phyloP scores from a whole-genome alignment of 495 filamentous ascomycete species.

The Pyrenopolyporus hunteri region DNA sequence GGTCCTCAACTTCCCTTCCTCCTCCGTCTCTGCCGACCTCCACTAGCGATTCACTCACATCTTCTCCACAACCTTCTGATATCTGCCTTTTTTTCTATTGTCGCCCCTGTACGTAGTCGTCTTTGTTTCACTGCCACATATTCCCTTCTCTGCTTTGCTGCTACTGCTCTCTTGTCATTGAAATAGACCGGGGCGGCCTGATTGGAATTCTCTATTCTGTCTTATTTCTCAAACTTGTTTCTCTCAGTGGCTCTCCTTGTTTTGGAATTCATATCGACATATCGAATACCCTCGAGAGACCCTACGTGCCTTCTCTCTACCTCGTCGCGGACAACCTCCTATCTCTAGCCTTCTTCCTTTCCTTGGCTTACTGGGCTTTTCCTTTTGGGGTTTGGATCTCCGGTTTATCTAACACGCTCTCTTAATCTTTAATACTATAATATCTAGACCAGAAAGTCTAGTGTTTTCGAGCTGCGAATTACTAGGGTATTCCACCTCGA shows the following conservation, averaged over 20 bases:
- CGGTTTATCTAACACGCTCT: slow-evolving; percentile 43
- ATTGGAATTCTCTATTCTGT: slow-evolving; percentile 30
- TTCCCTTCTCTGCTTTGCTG: slow-evolving; percentile 27
- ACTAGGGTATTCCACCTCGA: slow-evolving; percentile 22
- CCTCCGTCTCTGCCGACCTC: slow-evolving; percentile 33
- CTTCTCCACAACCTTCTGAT: slow-evolving; percentile 29
- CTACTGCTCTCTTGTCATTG: slow-evolving; percentile 23
- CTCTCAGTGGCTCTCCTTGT: slow-evolving; percentile 36
- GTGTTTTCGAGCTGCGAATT: slow-evolving; percentile 39
- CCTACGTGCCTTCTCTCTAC: slow-evolving; percentile 39
- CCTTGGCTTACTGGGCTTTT: neutral
- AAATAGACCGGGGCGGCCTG: slow-evolving; percentile 31
- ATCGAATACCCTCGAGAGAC: slow-evolving; percentile 36
- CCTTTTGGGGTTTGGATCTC: slow-evolving; percentile 15
- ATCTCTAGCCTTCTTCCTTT: slow-evolving; percentile 14
- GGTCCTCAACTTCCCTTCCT: slow-evolving; percentile 7
- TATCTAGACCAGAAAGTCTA: slow-evolving; percentile 46
- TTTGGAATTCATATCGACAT: slow-evolving; percentile 41
- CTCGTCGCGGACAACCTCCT: slow-evolving; percentile 25
- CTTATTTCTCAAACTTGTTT: slow-evolving; percentile 33
- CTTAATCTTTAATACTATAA: slow-evolving; percentile 49
- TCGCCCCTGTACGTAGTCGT: slow-evolving; percentile 17
- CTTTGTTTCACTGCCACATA: slow-evolving; percentile 28
- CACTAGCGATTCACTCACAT: slow-evolving; percentile 15
- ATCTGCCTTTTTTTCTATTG: slow-evolving; percentile 14